Conservation (phyloP, 2,329 filamentous ascomycete genomes). For the Phialemoniopsis sp. region DNA sequence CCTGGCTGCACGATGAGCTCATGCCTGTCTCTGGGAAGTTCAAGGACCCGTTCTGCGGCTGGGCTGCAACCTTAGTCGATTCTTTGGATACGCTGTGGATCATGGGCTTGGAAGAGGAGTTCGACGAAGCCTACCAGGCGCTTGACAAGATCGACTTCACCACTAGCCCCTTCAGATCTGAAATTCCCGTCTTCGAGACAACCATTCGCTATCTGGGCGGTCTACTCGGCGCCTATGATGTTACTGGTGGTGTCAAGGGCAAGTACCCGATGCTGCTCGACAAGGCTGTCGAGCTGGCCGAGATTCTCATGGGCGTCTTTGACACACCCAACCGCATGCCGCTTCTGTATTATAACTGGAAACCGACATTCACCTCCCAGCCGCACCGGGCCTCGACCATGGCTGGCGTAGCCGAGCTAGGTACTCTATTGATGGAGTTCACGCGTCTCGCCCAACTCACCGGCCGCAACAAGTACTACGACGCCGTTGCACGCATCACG, state of each 20-base stretch:
- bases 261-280: slow-evolving; percentile 64
- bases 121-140: slow-evolving; percentile 69
- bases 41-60: slow-evolving; percentile 83
- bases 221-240: slow-evolving; percentile 79
- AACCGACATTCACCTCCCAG: slow-evolving; percentile 58
- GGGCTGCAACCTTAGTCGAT: slow-evolving; percentile 86
- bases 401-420: slow-evolving; percentile 67
- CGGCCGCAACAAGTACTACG: slow-evolving; percentile 77
- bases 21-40: slow-evolving; percentile 63
- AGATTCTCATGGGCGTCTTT: slow-evolving; percentile 77
- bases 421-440: slow-evolving; percentile 82
- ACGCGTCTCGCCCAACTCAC: slow-evolving; percentile 85
- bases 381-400: slow-evolving; percentile 56
- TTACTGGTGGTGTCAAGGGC: slow-evolving; percentile 59
- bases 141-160: slow-evolving; percentile 81
- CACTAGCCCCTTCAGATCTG: slow-evolving; percentile 50
- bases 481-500: slow-evolving; percentile 82
- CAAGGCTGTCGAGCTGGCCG: slow-evolving; percentile 75
- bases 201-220: slow-evolving; percentile 90
- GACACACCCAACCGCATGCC: slow-evolving; percentile 96
- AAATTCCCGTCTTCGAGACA: slow-evolving; percentile 91
- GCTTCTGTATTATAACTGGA: slow-evolving; percentile 74
- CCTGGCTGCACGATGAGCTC: slow-evolving; percentile 86
- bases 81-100: slow-evolving; percentile 82
- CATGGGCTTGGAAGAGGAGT: slow-evolving; percentile 74